phyloP scores from a whole-genome alignment of 1,139 yeast genomes.

The Hyphopichia fennica region DNA sequence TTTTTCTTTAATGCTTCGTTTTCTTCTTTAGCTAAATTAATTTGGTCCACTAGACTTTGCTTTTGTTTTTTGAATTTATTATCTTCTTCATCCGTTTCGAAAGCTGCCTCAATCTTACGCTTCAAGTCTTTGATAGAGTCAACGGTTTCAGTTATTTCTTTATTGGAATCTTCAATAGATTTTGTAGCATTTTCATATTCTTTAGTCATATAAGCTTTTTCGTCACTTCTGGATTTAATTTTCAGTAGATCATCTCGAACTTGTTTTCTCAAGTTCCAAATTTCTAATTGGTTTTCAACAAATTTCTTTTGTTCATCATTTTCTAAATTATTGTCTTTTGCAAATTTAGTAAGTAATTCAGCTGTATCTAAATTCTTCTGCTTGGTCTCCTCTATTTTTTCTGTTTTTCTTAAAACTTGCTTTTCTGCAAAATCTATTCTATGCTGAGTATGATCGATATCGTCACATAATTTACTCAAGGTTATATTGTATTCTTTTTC shows the following conservation, averaged over 20 bases:
- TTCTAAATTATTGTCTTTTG: constrained; percentile 14
- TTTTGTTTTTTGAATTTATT: constrained; percentile 23
- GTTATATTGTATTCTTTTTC: constrained; percentile 28
- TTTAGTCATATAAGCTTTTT: constrained; percentile 61
- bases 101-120: constrained; percentile 27
- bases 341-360: constrained; percentile 17
- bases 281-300: constrained; percentile 30
- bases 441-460: constrained; percentile 38
- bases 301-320: constrained; percentile 18
- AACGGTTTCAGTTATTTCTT: constrained; percentile 36
- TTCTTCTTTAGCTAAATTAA: constrained; percentile 22
- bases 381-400: constrained; percentile 28
- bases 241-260: constrained; percentile 35
- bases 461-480: constrained; percentile 29
- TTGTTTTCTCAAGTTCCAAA: constrained; percentile 42
- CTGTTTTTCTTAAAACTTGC: constrained; percentile 34
- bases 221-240: constrained; percentile 43
- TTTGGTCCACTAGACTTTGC: constrained; percentile 20
- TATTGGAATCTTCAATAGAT: constrained; percentile 54
- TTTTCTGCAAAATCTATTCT: constrained; percentile 44
- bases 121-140: constrained; percentile 16
- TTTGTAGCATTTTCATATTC: constrained; percentile 63
- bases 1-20: constrained; percentile 28
- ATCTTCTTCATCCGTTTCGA: constrained; percentile 20
- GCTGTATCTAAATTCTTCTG: constrained; percentile 20